Evolutionary conservation across 352 stramenopile genomes (phyloP).

Genomic region (Phytophthora kernoviae): DNA sequence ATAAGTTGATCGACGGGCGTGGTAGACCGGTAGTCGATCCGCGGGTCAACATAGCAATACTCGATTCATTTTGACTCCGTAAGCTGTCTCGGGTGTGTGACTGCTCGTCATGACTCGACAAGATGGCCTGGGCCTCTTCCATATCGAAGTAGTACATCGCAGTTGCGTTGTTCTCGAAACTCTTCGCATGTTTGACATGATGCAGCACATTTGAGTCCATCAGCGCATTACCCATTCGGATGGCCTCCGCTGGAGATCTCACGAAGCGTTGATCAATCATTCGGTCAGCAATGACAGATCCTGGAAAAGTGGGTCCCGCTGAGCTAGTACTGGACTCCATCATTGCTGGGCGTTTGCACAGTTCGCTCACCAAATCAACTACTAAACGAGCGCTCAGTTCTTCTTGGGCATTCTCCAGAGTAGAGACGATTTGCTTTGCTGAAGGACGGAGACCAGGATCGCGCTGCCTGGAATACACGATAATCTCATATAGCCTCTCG

Average conservation of each 20-base stretch:
- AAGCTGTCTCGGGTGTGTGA: constrained; percentile 8
- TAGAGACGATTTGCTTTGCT: constrained; percentile 29
- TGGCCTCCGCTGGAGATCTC: constrained; percentile 35
- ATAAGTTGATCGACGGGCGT: constrained; percentile 22
- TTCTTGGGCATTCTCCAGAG: constrained; percentile 39
- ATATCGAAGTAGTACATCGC: constrained; percentile 47
- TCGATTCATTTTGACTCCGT: constrained; percentile 21
- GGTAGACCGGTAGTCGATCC: constrained; percentile 7
- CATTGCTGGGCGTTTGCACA: constrained; percentile 8
- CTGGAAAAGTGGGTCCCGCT: constrained; percentile 15
- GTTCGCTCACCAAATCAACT: constrained; percentile 21
- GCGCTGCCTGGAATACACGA: constrained; percentile 36
- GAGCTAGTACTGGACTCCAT: constrained; percentile 5
- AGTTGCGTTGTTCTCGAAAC: constrained; percentile 44
- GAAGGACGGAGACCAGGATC: constrained; percentile 37
- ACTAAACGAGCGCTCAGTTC: constrained; percentile 33
- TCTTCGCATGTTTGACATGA: constrained; percentile 49
- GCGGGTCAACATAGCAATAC: constrained; percentile 22
- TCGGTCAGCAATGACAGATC: constrained; percentile 27
- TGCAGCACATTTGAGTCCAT: constrained; percentile 67
- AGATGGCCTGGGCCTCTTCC: constrained; percentile 17
- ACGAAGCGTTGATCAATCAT: constrained; percentile 47
- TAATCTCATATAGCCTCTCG: constrained; percentile 25
- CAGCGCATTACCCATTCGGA: constrained; percentile 63
- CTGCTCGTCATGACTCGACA: constrained; percentile 25